These are phyloP conservation scores for Endotrypanum monterogeii DNA, from an alignment of 208 protist genomes.

Conservation along the genomic window DNA sequence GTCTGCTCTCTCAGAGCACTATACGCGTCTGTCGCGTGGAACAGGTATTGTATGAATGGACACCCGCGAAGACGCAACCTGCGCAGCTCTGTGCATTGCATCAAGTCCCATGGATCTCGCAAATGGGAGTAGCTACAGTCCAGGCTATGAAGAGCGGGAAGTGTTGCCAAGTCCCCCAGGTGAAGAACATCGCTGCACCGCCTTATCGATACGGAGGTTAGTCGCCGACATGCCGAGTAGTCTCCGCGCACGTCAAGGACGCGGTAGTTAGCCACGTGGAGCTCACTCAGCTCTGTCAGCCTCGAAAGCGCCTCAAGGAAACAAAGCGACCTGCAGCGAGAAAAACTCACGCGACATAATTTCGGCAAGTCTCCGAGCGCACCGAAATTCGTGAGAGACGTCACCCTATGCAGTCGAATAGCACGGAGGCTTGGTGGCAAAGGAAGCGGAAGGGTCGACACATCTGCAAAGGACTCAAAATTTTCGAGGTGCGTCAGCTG, in stretches of 20 bases:
- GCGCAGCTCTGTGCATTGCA: slow-evolving; percentile 9
- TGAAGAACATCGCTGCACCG: slow-evolving; percentile 18
- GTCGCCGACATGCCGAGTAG: slow-evolving; percentile 7
- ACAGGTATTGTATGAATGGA: slow-evolving; percentile 15
- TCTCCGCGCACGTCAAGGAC: slow-evolving; percentile 10
- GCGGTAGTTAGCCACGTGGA: slow-evolving; percentile 11
- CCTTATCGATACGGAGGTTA: slow-evolving; percentile 22
- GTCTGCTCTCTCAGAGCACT: background rate
- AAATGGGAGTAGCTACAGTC: slow-evolving; percentile 24
- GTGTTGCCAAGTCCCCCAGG: slow-evolving; percentile 15
- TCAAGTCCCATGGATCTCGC: slow-evolving; percentile 6
- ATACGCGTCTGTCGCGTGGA: background rate
- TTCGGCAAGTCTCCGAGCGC: background rate
- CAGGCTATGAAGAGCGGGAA: slow-evolving; percentile 14
- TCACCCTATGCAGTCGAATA: slow-evolving; percentile 18
- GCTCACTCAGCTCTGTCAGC: slow-evolving; percentile 1
- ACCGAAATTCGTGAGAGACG: slow-evolving; percentile 7
- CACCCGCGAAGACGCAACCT: slow-evolving; percentile 21
- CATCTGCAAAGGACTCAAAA: slow-evolving; percentile 19
- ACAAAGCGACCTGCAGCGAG: slow-evolving; percentile 12
- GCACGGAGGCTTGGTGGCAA: background rate
- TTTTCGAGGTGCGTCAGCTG: slow-evolving; percentile 20
- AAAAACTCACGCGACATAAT: slow-evolving; percentile 7
- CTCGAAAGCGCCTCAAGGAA: slow-evolving; percentile 16
- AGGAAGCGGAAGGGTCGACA: slow-evolving; percentile 7